These are phyloP conservation scores for Neofusicoccum laricinum DNA, from an alignment of 2,329 filamentous ascomycete species.

Conservation along the genomic window DNA sequence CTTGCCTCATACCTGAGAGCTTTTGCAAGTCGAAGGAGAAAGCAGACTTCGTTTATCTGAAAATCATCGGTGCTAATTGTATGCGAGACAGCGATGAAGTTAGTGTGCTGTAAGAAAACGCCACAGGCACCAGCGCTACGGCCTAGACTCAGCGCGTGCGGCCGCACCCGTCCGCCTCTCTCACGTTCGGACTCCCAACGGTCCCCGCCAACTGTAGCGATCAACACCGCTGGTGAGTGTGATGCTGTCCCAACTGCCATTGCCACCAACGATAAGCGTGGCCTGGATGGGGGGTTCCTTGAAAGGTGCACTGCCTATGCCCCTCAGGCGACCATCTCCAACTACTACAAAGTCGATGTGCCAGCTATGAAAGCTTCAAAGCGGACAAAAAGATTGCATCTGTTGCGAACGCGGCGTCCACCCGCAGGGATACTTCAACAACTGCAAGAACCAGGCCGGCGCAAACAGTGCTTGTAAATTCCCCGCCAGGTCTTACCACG, in stretches of 20 bases:
- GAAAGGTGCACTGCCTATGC: conserved; percentile 16
- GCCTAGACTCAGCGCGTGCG: too few relatives aligned
- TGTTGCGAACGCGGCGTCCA: not conserved
- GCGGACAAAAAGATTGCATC: not conserved
- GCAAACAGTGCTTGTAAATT: not conserved
- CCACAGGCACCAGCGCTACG: too few relatives aligned
- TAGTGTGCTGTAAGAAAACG: too few relatives aligned
- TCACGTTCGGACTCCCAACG: too few relatives aligned
- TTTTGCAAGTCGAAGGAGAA: too few relatives aligned
- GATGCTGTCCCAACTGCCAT: not conserved
- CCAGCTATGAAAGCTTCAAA: not conserved
- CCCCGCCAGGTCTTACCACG: too few relatives aligned
- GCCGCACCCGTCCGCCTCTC: too few relatives aligned
- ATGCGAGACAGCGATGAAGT: too few relatives aligned
- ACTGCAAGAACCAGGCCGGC: not conserved
- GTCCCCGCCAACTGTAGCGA: not conserved
- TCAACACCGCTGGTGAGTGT: conserved; percentile 17
- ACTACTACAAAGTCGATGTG: not conserved
- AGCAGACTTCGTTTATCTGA: too few relatives aligned
- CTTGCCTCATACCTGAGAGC: too few relatives aligned
- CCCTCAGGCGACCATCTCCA: conserved; percentile 15
- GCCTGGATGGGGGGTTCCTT: not conserved
- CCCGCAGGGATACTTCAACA: not conserved
- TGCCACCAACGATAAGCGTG: conserved; percentile 15
- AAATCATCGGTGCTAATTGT: too few relatives aligned